Evolutionary conservation across 2,329 filamentous ascomycete genomes (phyloP), one percentile per base, ranked within the genome.

Genomic region (Xylariaceae sp.): DNA sequence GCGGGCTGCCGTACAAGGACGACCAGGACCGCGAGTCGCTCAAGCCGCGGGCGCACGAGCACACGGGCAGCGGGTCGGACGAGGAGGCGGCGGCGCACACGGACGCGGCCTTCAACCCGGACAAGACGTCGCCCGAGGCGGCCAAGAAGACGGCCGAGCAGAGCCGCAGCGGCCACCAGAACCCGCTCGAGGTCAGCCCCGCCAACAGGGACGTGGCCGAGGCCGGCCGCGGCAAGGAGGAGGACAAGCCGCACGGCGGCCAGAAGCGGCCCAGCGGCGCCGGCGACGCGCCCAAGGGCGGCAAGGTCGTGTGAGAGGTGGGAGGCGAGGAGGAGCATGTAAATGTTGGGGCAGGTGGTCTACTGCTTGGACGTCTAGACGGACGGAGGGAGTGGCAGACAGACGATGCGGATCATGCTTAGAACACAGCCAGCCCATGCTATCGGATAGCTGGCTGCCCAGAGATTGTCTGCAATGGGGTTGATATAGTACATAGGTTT

Each of bases 21-120:
- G 57, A 63, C 32, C 65, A 71, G 44, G 69, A 80, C 51, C 72
- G 76, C 32, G 70, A 80, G 42, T 68, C 68, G 3, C 68, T 93
- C 21, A 74, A 81, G 38, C 77, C 82, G 0, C 67, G 74, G 21
- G 60, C 71, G 3, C 75, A 70, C 34, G 84, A 93, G 53, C 75
- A 80, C 58, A 75, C 75, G 37, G 76, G 80, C 52, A 77, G 75
- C 31, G 82, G 76, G 3, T 75, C 74, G 0, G 84, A 82, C 46
- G 66, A 78, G 29, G 67, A 73, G 27, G 60, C 63, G 10, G 70
- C 78, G 0, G 67, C 70, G 0, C 63, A 68, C 19, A 55, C 64
- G 3, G 67, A 78, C 26, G 70, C 78, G 0, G 80, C 87, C 1
- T 93, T 84, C 58, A 70, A 86, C 52, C 75, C 78, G 0, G 59